Conservation (phyloP, 169 alveolate species). For the Plasmodium vinckei region DNA sequence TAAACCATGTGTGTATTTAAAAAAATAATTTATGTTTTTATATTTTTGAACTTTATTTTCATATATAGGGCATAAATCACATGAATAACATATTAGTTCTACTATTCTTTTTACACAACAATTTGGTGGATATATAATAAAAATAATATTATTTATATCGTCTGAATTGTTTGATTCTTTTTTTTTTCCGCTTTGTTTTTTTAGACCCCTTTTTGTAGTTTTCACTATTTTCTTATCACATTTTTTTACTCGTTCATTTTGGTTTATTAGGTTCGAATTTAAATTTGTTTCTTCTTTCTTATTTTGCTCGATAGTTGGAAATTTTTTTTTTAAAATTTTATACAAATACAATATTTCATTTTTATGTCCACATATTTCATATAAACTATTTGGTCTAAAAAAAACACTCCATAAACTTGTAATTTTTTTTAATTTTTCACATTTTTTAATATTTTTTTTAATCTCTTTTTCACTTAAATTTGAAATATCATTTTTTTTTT, state of each 20-base stretch:
- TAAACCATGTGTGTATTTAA: constrained; percentile 68
- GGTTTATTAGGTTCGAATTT: too few species aligned
- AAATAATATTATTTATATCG: constrained; percentile 9
- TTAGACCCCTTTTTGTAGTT: not conserved
- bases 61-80: constrained; percentile 58
- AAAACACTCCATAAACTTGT: constrained; percentile 46
- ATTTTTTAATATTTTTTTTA: constrained; percentile 10
- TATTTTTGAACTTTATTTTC: constrained; percentile 64
- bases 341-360: constrained; percentile 40
- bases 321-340: constrained; percentile 32
- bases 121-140: constrained; percentile 54
- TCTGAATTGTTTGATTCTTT: not conserved
- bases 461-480: constrained; percentile 6
- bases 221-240: not conserved
- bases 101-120: constrained; percentile 56
- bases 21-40: constrained; percentile 57
- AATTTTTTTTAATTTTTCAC: constrained; percentile 37
- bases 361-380: constrained; percentile 69
- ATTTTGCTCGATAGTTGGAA: not conserved
- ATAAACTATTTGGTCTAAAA: constrained; percentile 52
- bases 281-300: not conserved
- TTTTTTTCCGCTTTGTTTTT: not conserved
- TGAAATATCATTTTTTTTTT: not conserved
- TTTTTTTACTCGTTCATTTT: not conserved
- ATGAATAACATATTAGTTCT: constrained; percentile 52